Evolutionary conservation across 2,329 filamentous ascomycete genomes (phyloP).

Genomic region (Hypoxylon sp.): DNA sequence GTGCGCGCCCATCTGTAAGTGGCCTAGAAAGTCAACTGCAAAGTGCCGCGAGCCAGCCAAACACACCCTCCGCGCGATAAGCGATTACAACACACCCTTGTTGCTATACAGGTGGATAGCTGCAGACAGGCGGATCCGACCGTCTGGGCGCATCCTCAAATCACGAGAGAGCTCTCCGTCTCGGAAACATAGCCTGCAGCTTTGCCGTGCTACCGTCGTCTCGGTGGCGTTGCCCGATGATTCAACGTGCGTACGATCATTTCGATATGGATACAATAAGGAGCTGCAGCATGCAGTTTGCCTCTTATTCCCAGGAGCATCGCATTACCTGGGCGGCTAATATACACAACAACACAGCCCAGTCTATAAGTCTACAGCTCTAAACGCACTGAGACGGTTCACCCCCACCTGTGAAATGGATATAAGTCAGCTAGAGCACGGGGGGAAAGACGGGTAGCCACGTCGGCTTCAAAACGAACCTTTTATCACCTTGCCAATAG

Average conservation of each 20-base stretch:
- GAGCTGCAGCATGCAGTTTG: slow-evolving; percentile 37
- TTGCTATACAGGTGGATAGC: slow-evolving; percentile 39
- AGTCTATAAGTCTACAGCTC: slow-evolving; percentile 25
- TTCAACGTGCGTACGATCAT: slow-evolving; percentile 11
- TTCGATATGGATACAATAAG: slow-evolving; percentile 23
- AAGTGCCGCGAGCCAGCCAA: slow-evolving; percentile 33
- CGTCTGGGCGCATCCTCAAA: slow-evolving; percentile 39
- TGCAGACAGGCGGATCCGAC: slow-evolving; percentile 42
- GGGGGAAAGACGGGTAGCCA: slow-evolving; percentile 30
- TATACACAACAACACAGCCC: slow-evolving; percentile 24
- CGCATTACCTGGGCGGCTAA: slow-evolving; percentile 35
- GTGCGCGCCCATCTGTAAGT: slow-evolving; percentile 38
- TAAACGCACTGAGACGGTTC: slow-evolving; percentile 53
- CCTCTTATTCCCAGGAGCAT: slow-evolving; percentile 30
- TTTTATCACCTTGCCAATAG: slow-evolving; percentile 75
- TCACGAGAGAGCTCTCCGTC: slow-evolving; percentile 30
- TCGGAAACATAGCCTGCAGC: slow-evolving; percentile 36
- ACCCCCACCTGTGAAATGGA: slow-evolving; percentile 47
- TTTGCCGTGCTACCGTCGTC: slow-evolving; percentile 31
- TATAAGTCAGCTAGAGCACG: slow-evolving; percentile 38
- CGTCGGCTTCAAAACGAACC: slow-evolving; percentile 56
- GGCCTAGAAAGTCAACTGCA: slow-evolving; percentile 41
- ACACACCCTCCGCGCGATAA: slow-evolving; percentile 42
- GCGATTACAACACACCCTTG: slow-evolving; percentile 41
- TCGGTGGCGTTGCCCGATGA: slow-evolving; percentile 37